Percentiles rank a stretch among this genome's conserved stretches.
phyloP scores from a whole-genome alignment of 495 filamentous ascomycete genomes.

The Rhizodiscina lignyota region DNA sequence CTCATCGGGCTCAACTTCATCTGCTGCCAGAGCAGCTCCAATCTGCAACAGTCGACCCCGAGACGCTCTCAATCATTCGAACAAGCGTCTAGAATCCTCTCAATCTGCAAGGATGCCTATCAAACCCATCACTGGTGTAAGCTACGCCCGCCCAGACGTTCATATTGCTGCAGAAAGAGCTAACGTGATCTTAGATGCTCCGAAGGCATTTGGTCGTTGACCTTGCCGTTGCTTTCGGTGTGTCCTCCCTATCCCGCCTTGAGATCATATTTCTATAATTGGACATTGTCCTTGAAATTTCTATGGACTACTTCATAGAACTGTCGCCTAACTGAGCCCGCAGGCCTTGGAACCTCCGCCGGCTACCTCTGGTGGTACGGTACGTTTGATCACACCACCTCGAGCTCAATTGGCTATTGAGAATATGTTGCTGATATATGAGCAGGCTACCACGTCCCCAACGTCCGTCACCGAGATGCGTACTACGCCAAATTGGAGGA shows the following conservation, averaged over 20 bases:
- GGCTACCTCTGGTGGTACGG: constrained; percentile 74
- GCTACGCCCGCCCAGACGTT: constrained; percentile 14
- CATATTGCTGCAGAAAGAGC: constrained; percentile 7
- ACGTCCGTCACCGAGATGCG: constrained; percentile 53
- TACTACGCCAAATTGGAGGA: constrained; percentile 66
- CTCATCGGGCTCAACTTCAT: too few relatives aligned
- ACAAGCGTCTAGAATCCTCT: too few relatives aligned
- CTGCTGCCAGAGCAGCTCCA: too few relatives aligned
- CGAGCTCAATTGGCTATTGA: too few relatives aligned
- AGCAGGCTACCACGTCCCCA: constrained; percentile 65
- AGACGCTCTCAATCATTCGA: too few relatives aligned
- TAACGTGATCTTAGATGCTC: constrained; percentile 43
- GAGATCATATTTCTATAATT: constrained; percentile 2
- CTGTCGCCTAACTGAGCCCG: not conserved
- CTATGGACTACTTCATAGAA: too few relatives aligned
- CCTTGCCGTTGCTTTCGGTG: constrained; percentile 59
- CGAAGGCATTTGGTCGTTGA: constrained; percentile 59
- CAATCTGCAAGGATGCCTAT: constrained; percentile 20
- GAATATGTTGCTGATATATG: constrained; percentile 1
- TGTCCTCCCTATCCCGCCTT: constrained; percentile 18
- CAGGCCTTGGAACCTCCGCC: constrained; percentile 50
- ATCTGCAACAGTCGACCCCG: too few relatives aligned
- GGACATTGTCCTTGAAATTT: too few relatives aligned
- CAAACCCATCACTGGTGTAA: constrained; percentile 40
- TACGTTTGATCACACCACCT: too few relatives aligned